Base-by-base conservation (phyloP, 2,329 filamentous ascomycete genomes). In the Claviceps sp. region DNA sequence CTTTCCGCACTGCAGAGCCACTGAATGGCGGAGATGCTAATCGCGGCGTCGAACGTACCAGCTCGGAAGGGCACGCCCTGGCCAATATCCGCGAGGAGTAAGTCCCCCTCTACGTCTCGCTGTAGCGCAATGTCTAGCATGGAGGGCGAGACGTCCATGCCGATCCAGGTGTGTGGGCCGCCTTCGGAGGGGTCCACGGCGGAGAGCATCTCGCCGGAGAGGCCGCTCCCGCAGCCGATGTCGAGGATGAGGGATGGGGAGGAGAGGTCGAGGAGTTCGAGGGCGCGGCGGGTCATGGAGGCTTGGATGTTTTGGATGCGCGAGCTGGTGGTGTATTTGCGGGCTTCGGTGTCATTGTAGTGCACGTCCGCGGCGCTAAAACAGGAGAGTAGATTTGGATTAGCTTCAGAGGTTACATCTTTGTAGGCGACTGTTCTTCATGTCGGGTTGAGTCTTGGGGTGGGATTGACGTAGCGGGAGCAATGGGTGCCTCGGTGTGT, bases 1-100 rank as follows among this genome's bases (percentile, higher is more conserved):
- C 79, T 86, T 67, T 97, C 93, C 42, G 91, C 93, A 67, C 95
- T 97, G 68, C 93, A 98, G 34, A 98, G 76, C 93, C 93, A 98
- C 68, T 98, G 93, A n/a, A 98, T 86, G 0, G 93, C 93, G 59
- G 82, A 88, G 65, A 98, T 97, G 62, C 84, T 89, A 60, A 98
- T 89, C 22, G 93, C 93, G 0, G 91, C 93, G 65, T 98, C 93
- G 64, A 98, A 98, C 0, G 84, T 81, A 37, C 93, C 93, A 0
- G 93, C 81, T 16, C 93, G 83, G 66, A 98, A 98, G 0, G 93
- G 93, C 0, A 98, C 81, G 1, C 93, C 93, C 64, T 98, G 93
- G 0, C 93, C 93, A 49, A 96, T 95, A 63, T 98, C 93, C 3
- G 89, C 88, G 1, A 98, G 79, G 60, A 98, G 76, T n/a, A 98